Conservation (phyloP, 495 filamentous ascomycete species). For the Aspergillus ellipticus region DNA sequence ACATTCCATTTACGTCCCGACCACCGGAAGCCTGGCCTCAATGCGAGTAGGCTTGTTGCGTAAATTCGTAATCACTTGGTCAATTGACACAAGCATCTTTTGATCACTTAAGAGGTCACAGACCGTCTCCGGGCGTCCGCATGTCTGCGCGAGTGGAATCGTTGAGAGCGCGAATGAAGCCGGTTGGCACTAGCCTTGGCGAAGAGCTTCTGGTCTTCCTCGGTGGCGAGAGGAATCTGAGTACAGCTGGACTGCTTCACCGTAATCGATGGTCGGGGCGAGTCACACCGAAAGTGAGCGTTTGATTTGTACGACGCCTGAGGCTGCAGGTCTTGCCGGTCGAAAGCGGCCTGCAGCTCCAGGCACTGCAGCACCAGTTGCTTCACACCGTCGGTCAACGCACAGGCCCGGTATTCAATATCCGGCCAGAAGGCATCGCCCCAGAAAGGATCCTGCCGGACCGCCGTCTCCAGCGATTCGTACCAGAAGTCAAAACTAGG, state of each 20-base stretch:
- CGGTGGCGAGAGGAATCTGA: constrained; percentile 18
- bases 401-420: constrained; percentile 50
- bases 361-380: constrained; percentile 52
- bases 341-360: constrained; percentile 36
- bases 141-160: constrained; percentile 19
- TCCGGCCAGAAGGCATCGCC: constrained; percentile 53
- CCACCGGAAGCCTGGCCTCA: neutral
- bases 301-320: constrained; percentile 22
- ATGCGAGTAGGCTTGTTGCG: neutral
- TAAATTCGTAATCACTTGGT: neutral
- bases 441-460: constrained; percentile 55
- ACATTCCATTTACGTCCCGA: neutral
- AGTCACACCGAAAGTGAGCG: constrained; percentile 16
- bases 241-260: constrained; percentile 16
- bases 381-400: constrained; percentile 49
- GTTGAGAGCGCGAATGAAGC: constrained; percentile 16
- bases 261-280: constrained; percentile 13
- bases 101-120: constrained; percentile 20
- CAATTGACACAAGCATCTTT: neutral
- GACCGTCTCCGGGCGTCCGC: constrained; percentile 22
- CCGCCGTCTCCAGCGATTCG: constrained; percentile 47
- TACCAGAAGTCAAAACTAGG: constrained; percentile 55
- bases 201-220: constrained; percentile 25
- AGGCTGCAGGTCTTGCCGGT: constrained; percentile 23
- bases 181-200: constrained; percentile 21